Base-by-base conservation (phyloP, 257 asterid genomes). In the Gentiana macrophylla region DNA sequence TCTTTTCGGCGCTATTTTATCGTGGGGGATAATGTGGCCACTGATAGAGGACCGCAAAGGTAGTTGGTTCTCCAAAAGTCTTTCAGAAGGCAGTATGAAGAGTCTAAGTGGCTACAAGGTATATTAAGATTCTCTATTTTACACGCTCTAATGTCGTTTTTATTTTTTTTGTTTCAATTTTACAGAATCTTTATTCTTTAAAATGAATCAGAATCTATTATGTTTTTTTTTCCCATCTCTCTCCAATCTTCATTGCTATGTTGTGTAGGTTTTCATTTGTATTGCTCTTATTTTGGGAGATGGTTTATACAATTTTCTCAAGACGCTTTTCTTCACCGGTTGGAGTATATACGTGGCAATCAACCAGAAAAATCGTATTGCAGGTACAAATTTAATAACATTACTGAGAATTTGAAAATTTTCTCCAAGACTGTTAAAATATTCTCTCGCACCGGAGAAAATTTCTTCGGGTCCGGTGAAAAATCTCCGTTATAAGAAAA, bases 201-300 rank as follows among this genome's bases (percentile, higher is more conserved):
- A 24, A 24, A 24, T 24, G 24, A 4, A 13, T 37, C 48, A 32
- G 37, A 50, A 50, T 33, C 2, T 12, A 12, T 12, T 34, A 36
- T 55, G 59, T 32, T 55, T 11, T 6, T 12, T 32, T 59, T 47
- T 43, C 33, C 12, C 32, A 8, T 34, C 34, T 41, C 41, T 43
- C 11, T 53, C 11, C 3, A 24, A 24, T 24, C 12, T 33, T 41
- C 8, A n/a, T 41, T 41, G 46, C 57, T 32, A 5, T 12, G 1
- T 72, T 12, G 1, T 72, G 77, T 81, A 86, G 97, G 94, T 89
- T 59, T 89, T 89, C 61, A 75, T 89, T 62, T 79, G 95, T 33
- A 86, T 89, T n/a, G 80, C 94, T 45, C 94, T 89, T 32, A 77
- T 89, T 56, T 77, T 89, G 24, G 97, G 97, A 2, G 95, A 89